Conservation (phyloP, 805 yeast species). For the Danielia reshetovae region DNA sequence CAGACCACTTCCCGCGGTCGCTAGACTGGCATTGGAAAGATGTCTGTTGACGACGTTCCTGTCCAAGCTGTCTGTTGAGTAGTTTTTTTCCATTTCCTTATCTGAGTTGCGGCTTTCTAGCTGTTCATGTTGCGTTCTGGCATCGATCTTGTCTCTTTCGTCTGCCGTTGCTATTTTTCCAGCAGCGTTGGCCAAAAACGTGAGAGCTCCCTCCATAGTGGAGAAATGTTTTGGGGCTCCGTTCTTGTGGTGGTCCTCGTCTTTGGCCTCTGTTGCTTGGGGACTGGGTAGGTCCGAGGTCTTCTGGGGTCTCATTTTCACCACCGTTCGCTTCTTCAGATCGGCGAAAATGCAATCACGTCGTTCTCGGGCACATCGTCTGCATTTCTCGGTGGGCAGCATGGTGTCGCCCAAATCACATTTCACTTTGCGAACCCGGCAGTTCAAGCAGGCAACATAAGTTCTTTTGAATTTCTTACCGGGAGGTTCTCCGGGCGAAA, state of each 20-base stretch:
- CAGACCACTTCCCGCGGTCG: too few species aligned
- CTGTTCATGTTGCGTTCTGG: slow-evolving; percentile 44
- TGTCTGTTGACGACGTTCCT: too few species aligned
- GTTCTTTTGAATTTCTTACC: slow-evolving; percentile 49
- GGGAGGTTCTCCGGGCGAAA: too few species aligned
- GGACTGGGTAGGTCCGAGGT: neutral
- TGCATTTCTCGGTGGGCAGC: slow-evolving; percentile 74
- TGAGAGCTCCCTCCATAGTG: slow-evolving; percentile 58
- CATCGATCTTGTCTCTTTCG: slow-evolving; percentile 58
- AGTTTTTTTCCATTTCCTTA: too few species aligned
- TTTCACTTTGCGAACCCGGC: slow-evolving; percentile 77
- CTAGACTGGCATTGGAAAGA: neutral
- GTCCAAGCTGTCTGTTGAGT: neutral
- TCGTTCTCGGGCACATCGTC: slow-evolving; percentile 77
- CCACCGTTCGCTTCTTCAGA: slow-evolving; percentile 15
- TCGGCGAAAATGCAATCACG: slow-evolving; percentile 69
- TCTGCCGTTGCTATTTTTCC: slow-evolving; percentile 71
- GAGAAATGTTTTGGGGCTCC: slow-evolving; percentile 25
- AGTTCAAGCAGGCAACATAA: slow-evolving; percentile 81
- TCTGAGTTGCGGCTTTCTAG: too few species aligned
- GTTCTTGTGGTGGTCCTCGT: slow-evolving; percentile 3
- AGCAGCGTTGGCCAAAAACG: slow-evolving; percentile 73
- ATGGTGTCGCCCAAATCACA: slow-evolving; percentile 82
- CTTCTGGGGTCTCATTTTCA: slow-evolving; percentile 1
- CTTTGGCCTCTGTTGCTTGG: neutral